Base-by-base conservation (phyloP, 495 filamentous ascomycete species). In the Neurospora sp. region DNA sequence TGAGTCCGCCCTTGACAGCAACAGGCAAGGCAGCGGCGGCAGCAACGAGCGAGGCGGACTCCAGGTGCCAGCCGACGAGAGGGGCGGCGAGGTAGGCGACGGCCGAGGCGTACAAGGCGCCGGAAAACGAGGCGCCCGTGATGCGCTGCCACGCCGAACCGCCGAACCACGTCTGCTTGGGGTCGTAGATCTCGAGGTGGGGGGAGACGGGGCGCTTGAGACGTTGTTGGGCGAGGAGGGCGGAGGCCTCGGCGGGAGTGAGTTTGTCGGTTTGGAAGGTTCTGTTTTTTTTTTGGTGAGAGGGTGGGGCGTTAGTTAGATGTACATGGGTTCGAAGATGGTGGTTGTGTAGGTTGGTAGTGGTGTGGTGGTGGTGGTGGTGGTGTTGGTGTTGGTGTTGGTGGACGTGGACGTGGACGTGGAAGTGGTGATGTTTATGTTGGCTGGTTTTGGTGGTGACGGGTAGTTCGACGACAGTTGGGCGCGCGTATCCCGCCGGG, bases 101-200 rank as follows among this genome's bases (percentile, higher is more conserved):
- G 41, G 90, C 90, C 84, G 93, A 98, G 74, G 90, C 77, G 89
- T 99, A 99, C 70, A 97, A 85, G 37, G 84, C 83, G 71, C 91
- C 91, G 76, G 89, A 90, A 75, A 98, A 84, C 72, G 85, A 78
- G 73, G 85, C 75, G 73, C 94, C 96, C 17, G 93, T 94, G 84
- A 98, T 87, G 77, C 96, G 93, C 86, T 93, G 90, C 81, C 92
- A 84, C 70, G 78, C 83, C 71, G 90, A 93, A 59, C 84, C 82
- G 70, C 80, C 78, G 79, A 91, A 90, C 92, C 92, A 97, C 71
- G 94, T 94, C 78, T 98, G 91, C 83, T 93, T 91, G 74, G 91
- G 91, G 75, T 89, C 86, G 88, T 98, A 99, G 88, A 97, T 94
- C 73, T 82, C 77, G 70, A 99, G 89, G 80, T 99, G 95, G 59